Base-by-base conservation (phyloP, 2,329 filamentous ascomycete genomes). In the Coccinonectria pachysandricola region DNA sequence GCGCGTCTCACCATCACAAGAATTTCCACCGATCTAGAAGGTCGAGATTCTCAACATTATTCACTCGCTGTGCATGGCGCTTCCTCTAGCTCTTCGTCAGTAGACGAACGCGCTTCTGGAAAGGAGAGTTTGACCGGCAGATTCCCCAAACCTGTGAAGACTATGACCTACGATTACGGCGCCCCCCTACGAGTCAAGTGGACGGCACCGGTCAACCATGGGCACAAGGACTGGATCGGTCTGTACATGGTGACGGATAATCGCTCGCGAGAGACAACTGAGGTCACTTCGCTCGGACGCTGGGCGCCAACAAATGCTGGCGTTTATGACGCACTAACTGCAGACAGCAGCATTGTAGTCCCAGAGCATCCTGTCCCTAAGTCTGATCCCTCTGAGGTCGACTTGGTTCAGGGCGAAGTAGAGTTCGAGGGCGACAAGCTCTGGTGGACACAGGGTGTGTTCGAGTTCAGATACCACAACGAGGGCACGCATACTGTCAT, bases 171-270 rank as follows among this genome's bases (percentile, higher is more conserved):
- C 28, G 79, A 93, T 51, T 98, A 95, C 42, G 91, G 91, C 18
- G 72, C 86, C 1, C 86, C 91, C 0, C 83, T 98, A 51, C 80
- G 71, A 40, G 83, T 96, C 36, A 82, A 74, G 43, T 98, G 91
- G 91, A 82, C 74, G 15, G 91, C 88, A 0, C 88, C 91, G 0
- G 65, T 75, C 19, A 83, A 86, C 39, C 91, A 96, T 56, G 79
- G 77, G 58, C 86, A 81, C 51, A 81, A 79, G 45, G 91, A 98
- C 54, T 98, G 91, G 91, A 77, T 98, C 27, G 88, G 88, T 4
- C 66, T 98, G 5, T 98, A 96, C 62, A 86, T 87, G 72, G 85
- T 98, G 3, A 86, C 85, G 3, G 88, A 96, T 56, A 98, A 95
- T 49, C 72, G 76, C 6, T 91, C 83, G 6, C 75, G 88, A 20